These are phyloP conservation scores for Amylostereum areolatum DNA, from an alignment of 1,284 basidiomycete species.

Conservation along the genomic window DNA sequence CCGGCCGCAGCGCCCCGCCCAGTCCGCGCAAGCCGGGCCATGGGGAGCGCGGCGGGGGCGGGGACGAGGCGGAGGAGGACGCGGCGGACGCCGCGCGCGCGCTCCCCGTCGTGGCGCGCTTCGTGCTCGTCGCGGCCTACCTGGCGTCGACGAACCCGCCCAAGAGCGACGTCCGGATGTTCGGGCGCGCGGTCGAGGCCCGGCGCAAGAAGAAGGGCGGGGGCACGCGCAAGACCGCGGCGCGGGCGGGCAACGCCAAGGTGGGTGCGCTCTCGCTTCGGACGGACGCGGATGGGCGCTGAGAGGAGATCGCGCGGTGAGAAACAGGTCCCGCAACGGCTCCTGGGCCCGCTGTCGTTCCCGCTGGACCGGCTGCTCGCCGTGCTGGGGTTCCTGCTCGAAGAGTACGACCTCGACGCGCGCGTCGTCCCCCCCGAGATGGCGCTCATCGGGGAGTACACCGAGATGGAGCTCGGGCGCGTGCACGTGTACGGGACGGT, in stretches of 20 bases:
- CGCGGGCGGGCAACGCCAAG: constrained; percentile 27
- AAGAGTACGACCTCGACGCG: constrained; percentile 70
- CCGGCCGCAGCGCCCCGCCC: constrained; percentile 12
- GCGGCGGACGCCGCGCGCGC: constrained; percentile 14
- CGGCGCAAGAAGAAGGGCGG: constrained; percentile 50
- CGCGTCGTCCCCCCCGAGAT: constrained; percentile 43
- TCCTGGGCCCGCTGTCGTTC: constrained; percentile 79
- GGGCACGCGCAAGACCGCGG: constrained; percentile 26
- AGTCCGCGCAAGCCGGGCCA: constrained; percentile 8
- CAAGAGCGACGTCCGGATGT: constrained; percentile 77
- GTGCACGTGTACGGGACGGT: constrained; percentile 56
- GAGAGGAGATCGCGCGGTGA: too few species aligned
- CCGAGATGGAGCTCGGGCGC: constrained; percentile 61
- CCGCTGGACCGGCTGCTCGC: constrained; percentile 80
- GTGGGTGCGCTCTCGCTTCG: constrained; percentile 28
- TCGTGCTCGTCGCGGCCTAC: constrained; percentile 77
- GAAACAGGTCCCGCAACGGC: constrained; percentile 64
- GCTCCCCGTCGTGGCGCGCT: constrained; percentile 64
- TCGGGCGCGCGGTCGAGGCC: constrained; percentile 66
- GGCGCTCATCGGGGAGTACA: constrained; percentile 51
- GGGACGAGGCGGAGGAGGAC: constrained; percentile 2
- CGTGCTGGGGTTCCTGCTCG: constrained; percentile 76
- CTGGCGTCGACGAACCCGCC: constrained; percentile 85
- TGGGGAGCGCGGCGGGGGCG: constrained; percentile 2
- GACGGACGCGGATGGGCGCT: too few species aligned